A percentile compares a stretch with the other conserved stretches of the same genome.
Evolutionary conservation across 192 early-diverging fungal genomes (phyloP).

Genomic region (Mycoemilia scoparia): DNA sequence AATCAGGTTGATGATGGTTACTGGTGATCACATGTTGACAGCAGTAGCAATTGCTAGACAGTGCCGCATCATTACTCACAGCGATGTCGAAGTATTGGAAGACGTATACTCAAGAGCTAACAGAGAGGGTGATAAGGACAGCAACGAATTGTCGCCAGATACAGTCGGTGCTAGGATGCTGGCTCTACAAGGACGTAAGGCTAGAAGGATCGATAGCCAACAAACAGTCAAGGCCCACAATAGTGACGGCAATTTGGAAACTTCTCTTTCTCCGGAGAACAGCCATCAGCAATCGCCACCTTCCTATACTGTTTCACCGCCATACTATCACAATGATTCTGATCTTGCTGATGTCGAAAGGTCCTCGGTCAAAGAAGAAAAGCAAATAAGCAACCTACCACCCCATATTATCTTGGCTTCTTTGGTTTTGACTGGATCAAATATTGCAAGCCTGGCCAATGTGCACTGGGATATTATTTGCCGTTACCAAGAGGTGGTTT

Average conservation of each 20-base stretch:
- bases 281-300: background rate
- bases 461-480: conserved; percentile 52
- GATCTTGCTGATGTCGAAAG: background rate
- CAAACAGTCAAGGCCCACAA: background rate
- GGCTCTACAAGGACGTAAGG: no score
- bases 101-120: conserved; percentile 8
- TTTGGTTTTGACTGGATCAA: conserved; percentile 47
- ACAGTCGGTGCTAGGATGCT: no score
- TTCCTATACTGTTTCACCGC: background rate
- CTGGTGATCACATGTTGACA: conserved; percentile 60
- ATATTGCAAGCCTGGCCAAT: conserved; percentile 36
- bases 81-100: conserved; percentile 11
- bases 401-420: conserved; percentile 4
- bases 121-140: no score
- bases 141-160: no score
- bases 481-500: conserved; percentile 56
- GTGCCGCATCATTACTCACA: conserved; percentile 50
- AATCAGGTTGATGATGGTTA: conserved; percentile 68
- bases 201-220: no score
- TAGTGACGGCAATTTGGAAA: no score
- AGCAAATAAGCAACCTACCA: background rate
- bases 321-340: no score
- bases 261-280: no score
- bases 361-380: background rate
- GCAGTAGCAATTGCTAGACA: conserved; percentile 61